Conservation (phyloP, 2,329 filamentous ascomycete species). For the Microdochium nivale region DNA sequence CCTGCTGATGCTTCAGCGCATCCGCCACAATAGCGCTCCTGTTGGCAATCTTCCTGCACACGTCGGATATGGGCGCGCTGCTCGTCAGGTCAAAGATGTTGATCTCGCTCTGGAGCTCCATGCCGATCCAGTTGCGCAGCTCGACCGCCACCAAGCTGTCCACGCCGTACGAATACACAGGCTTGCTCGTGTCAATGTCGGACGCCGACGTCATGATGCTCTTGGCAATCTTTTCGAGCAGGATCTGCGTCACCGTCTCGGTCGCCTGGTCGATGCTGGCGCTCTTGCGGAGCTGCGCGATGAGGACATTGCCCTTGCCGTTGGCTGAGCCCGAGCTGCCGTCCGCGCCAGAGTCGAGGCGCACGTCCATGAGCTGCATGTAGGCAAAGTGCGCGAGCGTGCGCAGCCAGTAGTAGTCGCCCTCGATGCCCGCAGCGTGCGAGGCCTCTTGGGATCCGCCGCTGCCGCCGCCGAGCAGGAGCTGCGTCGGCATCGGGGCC, state of each 20-base stretch:
- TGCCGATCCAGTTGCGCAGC: constrained; percentile 33
- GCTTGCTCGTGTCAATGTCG: neutral
- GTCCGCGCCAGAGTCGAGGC: neutral
- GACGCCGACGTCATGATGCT: neutral
- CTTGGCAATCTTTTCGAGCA: constrained; percentile 1
- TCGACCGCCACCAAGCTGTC: constrained; percentile 12
- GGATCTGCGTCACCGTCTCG: neutral
- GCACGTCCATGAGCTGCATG: constrained; percentile 1
- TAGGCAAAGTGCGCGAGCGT: neutral
- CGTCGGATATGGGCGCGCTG: neutral
- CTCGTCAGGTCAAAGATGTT: neutral
- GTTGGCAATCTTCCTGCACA: neutral
- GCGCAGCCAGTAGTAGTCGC: neutral
- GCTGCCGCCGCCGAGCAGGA: neutral
- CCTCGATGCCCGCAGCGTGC: neutral
- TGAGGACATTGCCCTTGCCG: neutral
- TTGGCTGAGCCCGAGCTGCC: neutral
- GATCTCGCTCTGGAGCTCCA: constrained; percentile 12
- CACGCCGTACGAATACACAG: neutral
- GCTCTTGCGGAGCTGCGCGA: neutral
- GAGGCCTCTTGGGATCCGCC: neutral
- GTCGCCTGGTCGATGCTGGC: neutral
- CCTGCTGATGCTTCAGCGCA: neutral
- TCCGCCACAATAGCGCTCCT: neutral
- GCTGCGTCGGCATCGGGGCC: neutral